Base-by-base conservation (phyloP, 805 yeast species). In the Sugiyamaella floridensis region DNA sequence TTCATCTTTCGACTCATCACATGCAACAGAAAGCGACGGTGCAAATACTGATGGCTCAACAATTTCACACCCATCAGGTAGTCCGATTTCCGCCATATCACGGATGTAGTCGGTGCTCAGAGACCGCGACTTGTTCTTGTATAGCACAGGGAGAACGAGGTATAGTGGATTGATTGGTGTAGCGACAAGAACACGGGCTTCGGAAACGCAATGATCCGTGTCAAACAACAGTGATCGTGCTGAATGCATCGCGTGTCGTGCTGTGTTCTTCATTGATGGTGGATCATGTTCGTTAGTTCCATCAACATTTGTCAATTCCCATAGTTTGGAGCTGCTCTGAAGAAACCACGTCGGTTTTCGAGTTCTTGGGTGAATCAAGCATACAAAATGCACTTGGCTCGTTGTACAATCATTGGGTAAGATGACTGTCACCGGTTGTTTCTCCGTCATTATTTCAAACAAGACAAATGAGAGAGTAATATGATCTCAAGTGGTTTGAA, bases 91-190 rank as follows among this genome's bases (percentile, higher is more conserved):
- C 32, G 48, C 20, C 34, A 57, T 45, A 40, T 65, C 68, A 20
- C 61, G 61, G 40, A 67, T 43, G 20, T 61, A 51, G 19, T 64
- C 68, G 29, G 58, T 46, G 4, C 67, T 63, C 41, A 66, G 50
- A 22, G 55, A 54, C 29, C 56, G 53, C 12, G 26, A 14, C 12
- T 56, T 43, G 45, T 57, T 48, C 14, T 15, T 49, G 43, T 45
- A 55, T 12, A 67, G 54, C 4, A 58, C 54, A 1, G 58, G 58
- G 16, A 67, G 47, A 1, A 63, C 48, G 9, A 67, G 48, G 50
- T 58, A 65, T 11, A 64, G 34, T 1, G 67, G 63, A 47, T 65
- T 58, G 14, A 66, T 46, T 1, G 68, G 66, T 8, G 64, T 58
- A 4, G 64, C 57, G 4, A 60, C 62, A 6, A 56, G 48, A 11